Conservation (phyloP, 1,284 basidiomycete genomes). For the Athelia sp. region DNA sequence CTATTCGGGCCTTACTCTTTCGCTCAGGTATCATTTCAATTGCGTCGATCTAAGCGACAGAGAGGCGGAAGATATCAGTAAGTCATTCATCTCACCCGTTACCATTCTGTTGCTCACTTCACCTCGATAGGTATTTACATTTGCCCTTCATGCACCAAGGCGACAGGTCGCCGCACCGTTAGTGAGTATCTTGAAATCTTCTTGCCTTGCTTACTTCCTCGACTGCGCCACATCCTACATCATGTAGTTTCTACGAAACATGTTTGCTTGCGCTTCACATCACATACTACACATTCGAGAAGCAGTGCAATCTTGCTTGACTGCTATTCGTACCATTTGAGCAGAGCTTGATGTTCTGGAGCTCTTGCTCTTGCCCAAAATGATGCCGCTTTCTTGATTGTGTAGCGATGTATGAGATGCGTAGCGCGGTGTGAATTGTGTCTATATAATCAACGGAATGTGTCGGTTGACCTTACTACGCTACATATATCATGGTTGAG, state of each 20-base stretch:
- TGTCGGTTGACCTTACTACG: too few relatives aligned
- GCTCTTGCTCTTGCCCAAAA: too few relatives aligned
- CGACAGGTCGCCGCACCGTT: conserved; percentile 61
- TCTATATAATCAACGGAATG: too few relatives aligned
- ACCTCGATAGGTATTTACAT: conserved; percentile 54
- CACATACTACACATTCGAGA: too few relatives aligned
- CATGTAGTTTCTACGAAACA: conserved; percentile 24
- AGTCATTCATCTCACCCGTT: conserved; percentile 26
- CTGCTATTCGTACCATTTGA: too few relatives aligned
- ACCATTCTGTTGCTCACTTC: conserved; percentile 11
- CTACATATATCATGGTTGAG: too few relatives aligned
- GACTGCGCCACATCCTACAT: not conserved
- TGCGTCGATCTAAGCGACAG: conserved; percentile 57
- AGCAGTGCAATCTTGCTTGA: too few relatives aligned
- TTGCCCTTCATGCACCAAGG: conserved; percentile 61
- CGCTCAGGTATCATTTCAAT: conserved; percentile 67
- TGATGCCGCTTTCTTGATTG: too few relatives aligned
- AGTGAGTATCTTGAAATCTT: conserved; percentile 62
- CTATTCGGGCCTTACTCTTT: conserved; percentile 1
- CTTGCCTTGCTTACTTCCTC: conserved; percentile 28
- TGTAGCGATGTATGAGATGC: too few relatives aligned
- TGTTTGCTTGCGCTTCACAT: conserved; percentile 18
- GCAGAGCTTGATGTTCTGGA: too few relatives aligned
- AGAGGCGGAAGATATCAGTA: conserved; percentile 73
- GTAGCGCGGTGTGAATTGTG: too few relatives aligned